Percentiles rank a stretch among this genome's conserved stretches.
phyloP scores from a whole-genome alignment of 78 protist genomes.

The Dictyostelium firmibasis region DNA sequence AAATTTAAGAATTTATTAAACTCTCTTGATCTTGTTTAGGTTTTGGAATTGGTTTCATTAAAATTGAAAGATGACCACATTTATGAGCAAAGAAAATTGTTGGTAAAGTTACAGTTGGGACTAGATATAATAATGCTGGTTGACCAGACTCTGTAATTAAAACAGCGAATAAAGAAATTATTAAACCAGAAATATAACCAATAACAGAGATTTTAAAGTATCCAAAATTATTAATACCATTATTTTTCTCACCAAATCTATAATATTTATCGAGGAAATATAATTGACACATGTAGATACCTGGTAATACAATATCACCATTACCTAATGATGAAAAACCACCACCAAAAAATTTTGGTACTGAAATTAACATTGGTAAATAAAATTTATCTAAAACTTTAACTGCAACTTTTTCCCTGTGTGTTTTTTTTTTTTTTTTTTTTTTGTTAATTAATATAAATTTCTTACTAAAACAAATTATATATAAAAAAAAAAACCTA shows the following conservation, averaged over 20 bases:
- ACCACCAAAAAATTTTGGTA: slow-evolving; percentile 1
- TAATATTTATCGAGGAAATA: slow-evolving; percentile 46
- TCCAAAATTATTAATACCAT: neutral
- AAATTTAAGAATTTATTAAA: neutral
- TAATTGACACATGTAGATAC: slow-evolving; percentile 54
- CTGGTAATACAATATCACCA: slow-evolving; percentile 66
- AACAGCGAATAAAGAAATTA: slow-evolving; percentile 1
- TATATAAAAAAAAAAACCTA: slow-evolving; percentile 5
- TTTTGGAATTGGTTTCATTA: slow-evolving; percentile 29
- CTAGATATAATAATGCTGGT: slow-evolving; percentile 43
- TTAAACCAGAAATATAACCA: slow-evolving; percentile 5
- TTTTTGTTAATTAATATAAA: neutral
- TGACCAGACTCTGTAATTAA: slow-evolving; percentile 18
- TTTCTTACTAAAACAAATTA: neutral
- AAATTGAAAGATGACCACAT: neutral
- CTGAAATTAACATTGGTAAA: slow-evolving; percentile 45
- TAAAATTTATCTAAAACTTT: slow-evolving; percentile 33
- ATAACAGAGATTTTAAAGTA: slow-evolving; percentile 38
- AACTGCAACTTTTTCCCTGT: slow-evolving; percentile 58
- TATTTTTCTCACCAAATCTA: neutral
- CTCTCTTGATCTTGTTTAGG: slow-evolving; percentile 33
- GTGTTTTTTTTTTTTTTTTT: neutral
- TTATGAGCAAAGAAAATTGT: neutral
- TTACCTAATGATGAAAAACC: slow-evolving; percentile 37
- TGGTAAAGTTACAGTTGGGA: slow-evolving; percentile 4